Percentiles rank a stretch among this genome's conserved stretches.
These are phyloP conservation scores for Nicotiana otophora DNA, from an alignment of 257 asterid genomes.

Conservation along the genomic window DNA sequence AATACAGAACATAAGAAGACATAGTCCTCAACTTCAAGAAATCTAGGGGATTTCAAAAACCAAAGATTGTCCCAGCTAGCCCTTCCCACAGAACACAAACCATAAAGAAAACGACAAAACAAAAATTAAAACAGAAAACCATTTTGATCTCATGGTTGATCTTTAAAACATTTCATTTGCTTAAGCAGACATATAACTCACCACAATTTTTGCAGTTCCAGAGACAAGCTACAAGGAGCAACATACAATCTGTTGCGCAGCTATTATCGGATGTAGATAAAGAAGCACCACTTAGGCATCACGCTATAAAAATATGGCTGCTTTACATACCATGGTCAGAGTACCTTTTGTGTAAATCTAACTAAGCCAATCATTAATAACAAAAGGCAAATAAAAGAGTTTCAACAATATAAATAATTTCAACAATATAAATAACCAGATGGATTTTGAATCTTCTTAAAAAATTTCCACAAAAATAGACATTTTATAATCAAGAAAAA, in stretches of 20 bases:
- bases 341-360: background rate
- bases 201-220: background rate
- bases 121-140: background rate
- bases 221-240: background rate
- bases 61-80: background rate
- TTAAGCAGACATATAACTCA: background rate
- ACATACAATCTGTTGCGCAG: background rate
- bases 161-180: background rate
- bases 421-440: background rate
- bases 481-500: background rate
- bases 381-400: background rate
- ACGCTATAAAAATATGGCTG: background rate
- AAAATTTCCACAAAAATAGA: background rate
- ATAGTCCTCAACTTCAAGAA: conserved; percentile 1
- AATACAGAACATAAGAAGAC: background rate
- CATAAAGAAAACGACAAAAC: background rate
- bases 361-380: background rate
- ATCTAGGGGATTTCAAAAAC: background rate
- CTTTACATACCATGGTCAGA: background rate
- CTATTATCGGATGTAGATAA: background rate
- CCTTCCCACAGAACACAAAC: background rate
- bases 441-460: background rate
- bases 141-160: background rate
- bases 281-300: background rate
- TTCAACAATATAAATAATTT: background rate